phyloP scores from a whole-genome alignment of 1,284 basidiomycete genomes.

The Ceratobasidium sp. region DNA sequence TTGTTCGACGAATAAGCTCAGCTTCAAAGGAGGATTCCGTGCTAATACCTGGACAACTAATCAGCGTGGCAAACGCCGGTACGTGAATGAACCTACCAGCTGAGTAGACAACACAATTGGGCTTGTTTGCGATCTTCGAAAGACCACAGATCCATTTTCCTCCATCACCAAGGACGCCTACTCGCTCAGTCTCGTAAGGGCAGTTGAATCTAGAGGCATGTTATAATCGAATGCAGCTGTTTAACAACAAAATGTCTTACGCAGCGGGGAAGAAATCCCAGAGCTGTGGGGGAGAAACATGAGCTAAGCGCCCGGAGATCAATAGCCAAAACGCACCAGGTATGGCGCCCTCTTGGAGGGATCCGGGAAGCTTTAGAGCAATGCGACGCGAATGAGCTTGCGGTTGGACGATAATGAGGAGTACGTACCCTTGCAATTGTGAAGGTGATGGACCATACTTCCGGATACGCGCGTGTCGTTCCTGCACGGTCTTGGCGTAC shows the following conservation, averaged over 20 bases:
- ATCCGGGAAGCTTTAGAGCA: background rate
- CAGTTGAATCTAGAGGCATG: conserved; percentile 41
- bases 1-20: conserved; percentile 58
- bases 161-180: conserved; percentile 41
- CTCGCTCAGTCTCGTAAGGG: conserved; percentile 42
- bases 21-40: conserved; percentile 45
- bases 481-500: conserved; percentile 17
- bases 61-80: background rate
- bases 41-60: conserved; percentile 41
- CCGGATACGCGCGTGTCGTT: conserved; percentile 16
- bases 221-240: background rate
- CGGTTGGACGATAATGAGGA: background rate
- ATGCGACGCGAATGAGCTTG: background rate
- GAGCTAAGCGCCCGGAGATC: background rate
- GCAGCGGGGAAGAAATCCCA: conserved; percentile 44
- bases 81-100: conserved; percentile 37
- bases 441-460: conserved; percentile 25
- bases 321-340: background rate
- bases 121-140: conserved; percentile 40
- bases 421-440: conserved; percentile 4
- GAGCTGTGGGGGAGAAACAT: conserved; percentile 15
- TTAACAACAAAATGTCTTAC: conserved; percentile 7
- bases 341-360: conserved; percentile 2
- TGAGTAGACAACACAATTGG: conserved; percentile 42
- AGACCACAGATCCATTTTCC: conserved; percentile 45